Base-by-base conservation (phyloP, 805 yeast species). In the Ascoidea rubescens region DNA sequence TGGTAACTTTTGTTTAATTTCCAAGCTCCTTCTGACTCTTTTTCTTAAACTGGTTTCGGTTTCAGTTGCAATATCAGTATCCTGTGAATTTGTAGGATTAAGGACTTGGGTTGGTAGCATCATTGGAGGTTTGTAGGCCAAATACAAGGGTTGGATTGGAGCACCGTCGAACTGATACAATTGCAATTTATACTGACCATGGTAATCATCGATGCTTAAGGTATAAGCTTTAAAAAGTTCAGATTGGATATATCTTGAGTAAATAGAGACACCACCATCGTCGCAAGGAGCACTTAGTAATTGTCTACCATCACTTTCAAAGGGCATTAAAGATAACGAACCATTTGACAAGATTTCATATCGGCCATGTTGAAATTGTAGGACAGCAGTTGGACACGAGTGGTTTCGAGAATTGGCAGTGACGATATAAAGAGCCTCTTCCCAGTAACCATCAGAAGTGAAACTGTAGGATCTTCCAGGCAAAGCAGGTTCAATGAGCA, bases 391-490 rank as follows among this genome's bases (percentile, higher is more conserved):
- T 0, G 98, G 84, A 68, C 99, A 93, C 2, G 78, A 69, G 58
- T 93, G 96, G 60, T 86, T 75, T 58, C 66, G 63, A 5, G 95
- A 72, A 66, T 87, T 78, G n/a, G 85, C 69, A 0, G 78, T 67
- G 31, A 93, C 80, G 61, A 87, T 82, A 66, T 93, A 93, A 46
- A 80, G 64, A 5, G 99, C 99, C 65, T 86, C 87, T 68, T 93
- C 99, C 65, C 75, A 93, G 65, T 72, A 79, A 5, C 98, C 98
- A 67, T 93, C 98, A 30, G 76, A 82, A 1, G 97, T 90, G 72
- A 93, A 93, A 1, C 96, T 87, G 67, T 83, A 87, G 5, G 95
- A 83, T 52, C 91, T 78, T 45, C 99, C 99, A 1, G 99, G 96
- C 46, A 93, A 74, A 6, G 90, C 91, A 1, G 99, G 99, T 65